Evolutionary conservation across 352 stramenopile species (phyloP).

Genomic region (Globisporangium acanthophoron): DNA sequence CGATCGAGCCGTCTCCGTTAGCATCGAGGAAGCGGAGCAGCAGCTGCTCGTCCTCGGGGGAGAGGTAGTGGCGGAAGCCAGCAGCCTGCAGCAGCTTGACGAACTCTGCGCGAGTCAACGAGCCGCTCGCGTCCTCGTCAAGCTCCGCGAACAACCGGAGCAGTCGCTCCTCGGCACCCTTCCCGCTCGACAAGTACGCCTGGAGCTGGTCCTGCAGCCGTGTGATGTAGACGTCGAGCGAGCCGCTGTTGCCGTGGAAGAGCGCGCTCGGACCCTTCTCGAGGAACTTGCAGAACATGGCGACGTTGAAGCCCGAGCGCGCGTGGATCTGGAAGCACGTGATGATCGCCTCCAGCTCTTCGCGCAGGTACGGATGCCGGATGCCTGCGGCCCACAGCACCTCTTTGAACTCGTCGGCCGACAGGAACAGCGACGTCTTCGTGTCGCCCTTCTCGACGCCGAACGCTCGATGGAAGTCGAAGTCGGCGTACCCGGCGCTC

Average conservation of each 20-base stretch:
- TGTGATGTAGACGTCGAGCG: slow-evolving; percentile 50
- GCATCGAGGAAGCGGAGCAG: slow-evolving; percentile 67
- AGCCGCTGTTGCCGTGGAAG: slow-evolving; percentile 29
- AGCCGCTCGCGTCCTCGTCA: slow-evolving; percentile 45
- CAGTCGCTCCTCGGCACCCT: slow-evolving; percentile 40
- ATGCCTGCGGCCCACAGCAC: slow-evolving; percentile 59
- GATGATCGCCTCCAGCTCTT: slow-evolving; percentile 59
- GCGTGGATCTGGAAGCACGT: slow-evolving; percentile 40
- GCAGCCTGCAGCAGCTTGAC: slow-evolving; percentile 56
- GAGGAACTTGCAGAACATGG: slow-evolving; percentile 51
- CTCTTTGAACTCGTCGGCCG: slow-evolving; percentile 62
- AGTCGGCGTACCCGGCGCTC: slow-evolving; percentile 20
- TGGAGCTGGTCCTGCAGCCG: slow-evolving; percentile 53
- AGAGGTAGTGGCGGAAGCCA: slow-evolving; percentile 53
- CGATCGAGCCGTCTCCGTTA: slow-evolving; percentile 55
- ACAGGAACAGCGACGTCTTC: slow-evolving; percentile 32
- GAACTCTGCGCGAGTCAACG: slow-evolving; percentile 61
- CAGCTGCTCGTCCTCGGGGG: slow-evolving; percentile 52
- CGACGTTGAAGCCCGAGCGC: slow-evolving; percentile 41
- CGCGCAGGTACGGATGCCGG: slow-evolving; percentile 58
- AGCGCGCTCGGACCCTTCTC: slow-evolving; percentile 40
- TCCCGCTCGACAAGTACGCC: slow-evolving; percentile 48
- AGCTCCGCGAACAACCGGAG: slow-evolving; percentile 48
- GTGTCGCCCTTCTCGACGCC: slow-evolving; percentile 23
- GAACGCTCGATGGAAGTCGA: slow-evolving; percentile 47